Evolutionary conservation across 2,329 filamentous ascomycete genomes (phyloP).

Genomic region (Claviceps spartinae): DNA sequence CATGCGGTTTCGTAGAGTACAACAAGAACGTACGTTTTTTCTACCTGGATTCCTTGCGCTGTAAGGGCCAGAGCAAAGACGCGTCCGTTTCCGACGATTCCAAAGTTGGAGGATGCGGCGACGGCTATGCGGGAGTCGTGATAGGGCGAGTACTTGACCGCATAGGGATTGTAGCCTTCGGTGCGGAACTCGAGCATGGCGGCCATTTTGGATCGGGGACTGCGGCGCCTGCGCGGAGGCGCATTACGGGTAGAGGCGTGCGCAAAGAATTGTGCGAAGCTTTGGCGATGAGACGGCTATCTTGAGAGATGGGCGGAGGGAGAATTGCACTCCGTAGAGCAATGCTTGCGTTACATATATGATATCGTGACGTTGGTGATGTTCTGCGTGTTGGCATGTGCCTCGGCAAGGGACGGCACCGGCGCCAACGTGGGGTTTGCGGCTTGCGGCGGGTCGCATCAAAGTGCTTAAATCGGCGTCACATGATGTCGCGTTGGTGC

Average conservation of each 20-base stretch:
- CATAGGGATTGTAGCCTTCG: slow-evolving; percentile 87
- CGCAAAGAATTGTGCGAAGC: neutral
- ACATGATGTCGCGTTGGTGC: slow-evolving; percentile 3
- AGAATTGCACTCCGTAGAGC: no score
- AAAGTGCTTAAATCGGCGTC: neutral
- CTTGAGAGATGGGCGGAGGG: neutral
- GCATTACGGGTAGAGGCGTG: slow-evolving; percentile 7
- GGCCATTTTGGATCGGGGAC: slow-evolving; percentile 21
- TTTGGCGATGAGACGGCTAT: neutral
- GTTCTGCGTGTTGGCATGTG: slow-evolving; percentile 6
- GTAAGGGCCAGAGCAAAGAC: slow-evolving; percentile 76
- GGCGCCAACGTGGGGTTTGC: neutral
- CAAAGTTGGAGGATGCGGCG: slow-evolving; percentile 85
- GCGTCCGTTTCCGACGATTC: slow-evolving; percentile 89
- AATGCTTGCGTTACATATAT: neutral
- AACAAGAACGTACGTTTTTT: slow-evolving; percentile 52
- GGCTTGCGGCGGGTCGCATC: neutral
- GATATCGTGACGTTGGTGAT: neutral
- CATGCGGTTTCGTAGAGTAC: no score
- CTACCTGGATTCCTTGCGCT: slow-evolving; percentile 65
- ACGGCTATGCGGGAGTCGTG: slow-evolving; percentile 91
- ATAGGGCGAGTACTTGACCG: slow-evolving; percentile 96
- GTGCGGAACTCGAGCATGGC: slow-evolving; percentile 91
- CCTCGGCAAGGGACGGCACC: slow-evolving; percentile 3
- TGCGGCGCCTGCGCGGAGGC: slow-evolving; percentile 7